A percentile compares a stretch with the other conserved stretches of the same genome.
phyloP scores from a whole-genome alignment of 2,329 filamentous ascomycete genomes.

The Rugonectria rugulosa region DNA sequence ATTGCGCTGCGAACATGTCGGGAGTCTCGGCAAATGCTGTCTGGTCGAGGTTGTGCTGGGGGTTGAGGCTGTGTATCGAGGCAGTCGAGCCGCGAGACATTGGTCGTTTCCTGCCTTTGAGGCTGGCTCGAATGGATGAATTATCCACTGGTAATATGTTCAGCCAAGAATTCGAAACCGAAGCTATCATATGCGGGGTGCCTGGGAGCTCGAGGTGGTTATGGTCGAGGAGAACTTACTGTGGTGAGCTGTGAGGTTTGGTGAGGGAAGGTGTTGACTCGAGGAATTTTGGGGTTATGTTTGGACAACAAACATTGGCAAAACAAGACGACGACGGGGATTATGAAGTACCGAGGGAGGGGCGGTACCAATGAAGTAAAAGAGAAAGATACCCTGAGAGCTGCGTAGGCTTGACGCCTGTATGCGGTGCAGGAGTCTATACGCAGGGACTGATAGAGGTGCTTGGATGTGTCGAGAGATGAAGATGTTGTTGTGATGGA shows the following conservation, averaged over 20 bases:
- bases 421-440: slow-evolving; percentile 25
- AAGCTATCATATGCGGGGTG: slow-evolving; percentile 18
- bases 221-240: slow-evolving; percentile 10
- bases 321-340: slow-evolving; percentile 41
- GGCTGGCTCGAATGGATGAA: slow-evolving; percentile 41
- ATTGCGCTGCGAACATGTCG: slow-evolving; percentile 58
- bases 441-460: slow-evolving; percentile 29
- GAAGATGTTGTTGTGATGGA: slow-evolving; percentile 50
- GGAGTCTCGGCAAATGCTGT: slow-evolving; percentile 51
- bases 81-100: slow-evolving; percentile 64
- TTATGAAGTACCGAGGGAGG: slow-evolving; percentile 37
- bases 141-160: slow-evolving; percentile 37
- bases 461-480: slow-evolving; percentile 37
- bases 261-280: slow-evolving; percentile 33
- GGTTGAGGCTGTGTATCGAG: slow-evolving; percentile 62
- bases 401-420: slow-evolving; percentile 22
- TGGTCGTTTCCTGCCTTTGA: slow-evolving; percentile 58
- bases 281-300: slow-evolving; percentile 40
- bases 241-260: slow-evolving; percentile 39
- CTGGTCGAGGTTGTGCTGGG: slow-evolving; percentile 61
- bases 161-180: slow-evolving; percentile 24
- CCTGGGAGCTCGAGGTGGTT: no score
- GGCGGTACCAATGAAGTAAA: slow-evolving; percentile 20
- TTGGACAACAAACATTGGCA: slow-evolving; percentile 52
- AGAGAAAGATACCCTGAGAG: slow-evolving; percentile 19